phyloP scores from a whole-genome alignment of 2,329 filamentous ascomycete genomes.

The Colletotrichum sp. region DNA sequence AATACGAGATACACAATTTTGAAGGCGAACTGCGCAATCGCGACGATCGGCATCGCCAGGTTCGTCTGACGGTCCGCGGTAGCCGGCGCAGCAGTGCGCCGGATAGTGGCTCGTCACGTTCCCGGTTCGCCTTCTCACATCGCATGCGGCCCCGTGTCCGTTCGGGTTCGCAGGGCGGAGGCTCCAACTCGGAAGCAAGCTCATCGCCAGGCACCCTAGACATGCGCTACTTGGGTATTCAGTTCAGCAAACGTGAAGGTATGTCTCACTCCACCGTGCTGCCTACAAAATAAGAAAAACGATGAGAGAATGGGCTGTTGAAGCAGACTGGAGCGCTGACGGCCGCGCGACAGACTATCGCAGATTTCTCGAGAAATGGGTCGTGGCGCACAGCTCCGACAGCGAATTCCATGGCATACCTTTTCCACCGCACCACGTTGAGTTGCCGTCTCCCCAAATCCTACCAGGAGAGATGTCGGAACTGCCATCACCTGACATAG shows the following conservation, averaged over 20 bases:
- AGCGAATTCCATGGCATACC: slow-evolving; percentile 50
- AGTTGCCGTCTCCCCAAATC: slow-evolving; percentile 54
- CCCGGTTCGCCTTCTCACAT: slow-evolving; percentile 47
- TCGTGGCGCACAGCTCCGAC: slow-evolving; percentile 50
- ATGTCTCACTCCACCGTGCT: slow-evolving; percentile 17
- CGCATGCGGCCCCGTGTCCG: slow-evolving; percentile 45
- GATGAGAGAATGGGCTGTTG: neutral
- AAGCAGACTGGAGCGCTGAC: neutral
- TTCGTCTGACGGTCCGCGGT: slow-evolving; percentile 47
- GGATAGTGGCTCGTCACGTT: slow-evolving; percentile 38
- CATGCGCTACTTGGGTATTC: slow-evolving; percentile 54
- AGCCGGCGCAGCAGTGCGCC: slow-evolving; percentile 46
- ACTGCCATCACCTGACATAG: slow-evolving; percentile 10
- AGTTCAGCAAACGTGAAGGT: slow-evolving; percentile 55
- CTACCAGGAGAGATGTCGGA: slow-evolving; percentile 31
- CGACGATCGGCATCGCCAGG: slow-evolving; percentile 50
- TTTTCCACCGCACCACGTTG: slow-evolving; percentile 50
- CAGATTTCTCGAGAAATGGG: slow-evolving; percentile 52
- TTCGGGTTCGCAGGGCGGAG: slow-evolving; percentile 29
- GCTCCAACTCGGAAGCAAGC: slow-evolving; percentile 25
- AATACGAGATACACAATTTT: slow-evolving; percentile 53
- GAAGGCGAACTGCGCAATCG: slow-evolving; percentile 50
- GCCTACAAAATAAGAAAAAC: neutral
- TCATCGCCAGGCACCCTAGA: slow-evolving; percentile 34
- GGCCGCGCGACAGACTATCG: slow-evolving; percentile 41